A percentile compares a stretch with the other conserved stretches of the same genome.
These are phyloP conservation scores for Mrakia hoshinonis DNA, from an alignment of 768 basidiomycete species.

Conservation along the genomic window DNA sequence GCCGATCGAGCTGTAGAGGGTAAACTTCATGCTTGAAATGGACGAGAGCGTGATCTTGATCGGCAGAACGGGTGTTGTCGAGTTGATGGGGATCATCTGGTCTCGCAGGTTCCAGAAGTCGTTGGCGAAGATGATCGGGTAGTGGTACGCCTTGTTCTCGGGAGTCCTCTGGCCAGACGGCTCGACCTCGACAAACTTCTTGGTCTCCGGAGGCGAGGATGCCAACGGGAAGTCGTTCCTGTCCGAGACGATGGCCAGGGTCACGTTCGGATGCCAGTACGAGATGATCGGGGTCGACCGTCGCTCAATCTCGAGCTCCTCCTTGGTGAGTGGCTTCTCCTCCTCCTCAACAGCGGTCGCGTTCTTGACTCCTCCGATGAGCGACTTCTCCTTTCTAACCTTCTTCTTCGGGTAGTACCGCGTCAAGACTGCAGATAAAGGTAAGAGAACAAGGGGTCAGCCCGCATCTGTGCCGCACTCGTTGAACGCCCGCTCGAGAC, in stretches of 20 bases:
- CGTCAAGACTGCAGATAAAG: slow-evolving; percentile 58
- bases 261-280: slow-evolving; percentile 83
- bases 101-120: slow-evolving; percentile 53
- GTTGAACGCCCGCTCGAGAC: slow-evolving; percentile 34
- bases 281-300: slow-evolving; percentile 57
- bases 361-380: slow-evolving; percentile 45
- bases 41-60: slow-evolving; percentile 76
- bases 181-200: slow-evolving; percentile 57
- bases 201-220: slow-evolving; percentile 53
- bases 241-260: slow-evolving; percentile 74
- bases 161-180: slow-evolving; percentile 40
- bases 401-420: slow-evolving; percentile 69
- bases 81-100: slow-evolving; percentile 74
- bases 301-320: slow-evolving; percentile 34
- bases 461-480: background rate
- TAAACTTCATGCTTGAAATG: slow-evolving; percentile 60
- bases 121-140: slow-evolving; percentile 82
- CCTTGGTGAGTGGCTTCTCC: slow-evolving; percentile 11
- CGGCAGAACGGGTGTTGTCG: slow-evolving; percentile 67
- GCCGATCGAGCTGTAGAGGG: slow-evolving; percentile 59
- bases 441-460: background rate
- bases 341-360: slow-evolving; percentile 42
- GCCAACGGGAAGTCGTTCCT: slow-evolving; percentile 49
- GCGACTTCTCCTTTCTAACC: slow-evolving; percentile 70
- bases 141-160: slow-evolving; percentile 50